Evolutionary conservation across 345 rosid species (phyloP).

Genomic region (Citrus maxima): DNA sequence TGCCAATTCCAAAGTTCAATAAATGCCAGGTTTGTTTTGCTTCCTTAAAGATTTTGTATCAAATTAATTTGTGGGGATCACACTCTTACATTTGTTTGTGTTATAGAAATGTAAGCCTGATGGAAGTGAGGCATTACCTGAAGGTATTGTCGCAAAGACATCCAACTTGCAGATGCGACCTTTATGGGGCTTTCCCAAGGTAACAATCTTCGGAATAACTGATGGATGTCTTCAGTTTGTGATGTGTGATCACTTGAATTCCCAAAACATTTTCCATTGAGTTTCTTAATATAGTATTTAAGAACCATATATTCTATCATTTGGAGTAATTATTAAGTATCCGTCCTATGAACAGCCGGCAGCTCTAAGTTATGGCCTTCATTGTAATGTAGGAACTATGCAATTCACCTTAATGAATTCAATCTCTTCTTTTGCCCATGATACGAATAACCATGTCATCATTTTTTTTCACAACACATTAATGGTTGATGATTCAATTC

Average conservation of each 20-base stretch:
- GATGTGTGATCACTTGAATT: not conserved
- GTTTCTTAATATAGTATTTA: not conserved
- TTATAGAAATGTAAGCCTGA: constrained; percentile 44
- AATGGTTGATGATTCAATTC: not conserved
- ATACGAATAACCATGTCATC: not conserved
- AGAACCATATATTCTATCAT: not conserved
- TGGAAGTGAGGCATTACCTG: constrained; percentile 57
- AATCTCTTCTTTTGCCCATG: not conserved
- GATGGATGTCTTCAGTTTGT: constrained; percentile 7
- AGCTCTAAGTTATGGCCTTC: not conserved
- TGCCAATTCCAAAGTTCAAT: constrained; percentile 12
- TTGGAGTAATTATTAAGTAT: not conserved
- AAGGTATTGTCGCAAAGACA: constrained; percentile 41
- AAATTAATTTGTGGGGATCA: not conserved
- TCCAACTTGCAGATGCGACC: constrained; percentile 63
- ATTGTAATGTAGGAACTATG: not conserved
- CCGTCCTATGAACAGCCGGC: not conserved
- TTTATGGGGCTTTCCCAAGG: constrained; percentile 55
- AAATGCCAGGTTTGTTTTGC: constrained; percentile 43
- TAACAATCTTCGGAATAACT: constrained; percentile 13
- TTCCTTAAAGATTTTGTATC: not conserved
- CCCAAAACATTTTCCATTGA: not conserved
- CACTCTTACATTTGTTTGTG: constrained; percentile 18
- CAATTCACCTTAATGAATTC: not conserved
- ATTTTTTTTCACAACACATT: not conserved